Percentiles rank a stretch among this genome's conserved stretches.
Conservation (phyloP, 2,329 filamentous ascomycete genomes). For the Thermothelomyces thermophilus region DNA sequence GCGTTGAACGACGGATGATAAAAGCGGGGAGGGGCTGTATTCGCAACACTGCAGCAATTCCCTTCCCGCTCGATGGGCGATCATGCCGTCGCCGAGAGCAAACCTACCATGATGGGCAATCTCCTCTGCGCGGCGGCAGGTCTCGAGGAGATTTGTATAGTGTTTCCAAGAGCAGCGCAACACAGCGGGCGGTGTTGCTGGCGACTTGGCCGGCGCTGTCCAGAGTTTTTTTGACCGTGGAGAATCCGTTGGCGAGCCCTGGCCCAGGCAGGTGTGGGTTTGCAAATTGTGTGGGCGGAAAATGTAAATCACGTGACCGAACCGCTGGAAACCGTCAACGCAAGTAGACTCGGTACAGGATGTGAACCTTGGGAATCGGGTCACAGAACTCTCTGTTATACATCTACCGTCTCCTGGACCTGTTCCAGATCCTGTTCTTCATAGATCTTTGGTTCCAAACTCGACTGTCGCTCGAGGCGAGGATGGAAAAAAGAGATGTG, state of each 20-base stretch:
- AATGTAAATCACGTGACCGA: slow-evolving; percentile 25
- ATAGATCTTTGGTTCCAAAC: too few relatives aligned
- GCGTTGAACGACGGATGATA: not conserved
- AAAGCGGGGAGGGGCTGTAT: slow-evolving; percentile 11
- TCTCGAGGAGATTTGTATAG: slow-evolving; percentile 32
- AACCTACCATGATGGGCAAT: slow-evolving; percentile 45
- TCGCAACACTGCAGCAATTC: not conserved
- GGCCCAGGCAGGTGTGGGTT: slow-evolving; percentile 20
- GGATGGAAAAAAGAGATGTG: not conserved
- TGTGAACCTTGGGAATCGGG: too few relatives aligned
- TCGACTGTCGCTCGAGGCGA: not conserved
- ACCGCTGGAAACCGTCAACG: not conserved
- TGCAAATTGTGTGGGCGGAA: slow-evolving; percentile 24
- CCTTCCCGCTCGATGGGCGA: not conserved
- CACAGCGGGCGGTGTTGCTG: slow-evolving; percentile 24
- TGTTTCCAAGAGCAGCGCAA: slow-evolving; percentile 22
- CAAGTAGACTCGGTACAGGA: not conserved
- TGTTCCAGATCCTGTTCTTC: too few relatives aligned
- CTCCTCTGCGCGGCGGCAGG: slow-evolving; percentile 38
- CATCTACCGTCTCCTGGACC: too few relatives aligned
- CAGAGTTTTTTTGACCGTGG: slow-evolving; percentile 26
- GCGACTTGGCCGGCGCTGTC: slow-evolving; percentile 25
- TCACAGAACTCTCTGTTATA: too few relatives aligned
- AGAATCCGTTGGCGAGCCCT: slow-evolving; percentile 23
- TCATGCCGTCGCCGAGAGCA: not conserved